Base-by-base conservation (phyloP, 805 yeast species). In the Candida pseudofarinosa region DNA sequence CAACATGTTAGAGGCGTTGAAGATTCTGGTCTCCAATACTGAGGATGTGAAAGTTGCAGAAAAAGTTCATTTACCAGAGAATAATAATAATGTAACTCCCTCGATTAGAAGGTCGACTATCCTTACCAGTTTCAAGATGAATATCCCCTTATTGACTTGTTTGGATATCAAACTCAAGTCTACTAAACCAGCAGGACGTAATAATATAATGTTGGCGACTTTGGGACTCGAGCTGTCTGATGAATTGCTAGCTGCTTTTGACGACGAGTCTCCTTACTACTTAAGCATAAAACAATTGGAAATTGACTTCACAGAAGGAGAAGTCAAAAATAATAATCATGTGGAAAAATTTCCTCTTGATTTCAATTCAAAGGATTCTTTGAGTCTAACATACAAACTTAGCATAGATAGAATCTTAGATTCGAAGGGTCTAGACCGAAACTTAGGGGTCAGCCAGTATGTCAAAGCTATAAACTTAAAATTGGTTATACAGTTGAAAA, bases 221-320 rank as follows among this genome's bases (percentile, higher is more conserved):
- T 55, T 78, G 36, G 76, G 71, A 41, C 56, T 78, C 8, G 80
- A 75, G 44, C 60, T 71, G 2, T 67, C 80, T 1, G 74, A 71
- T 2, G 71, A 59, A 28, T 56, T 76, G 13, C 55, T 52, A 34
- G 49, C 46, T 10, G 40, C 43, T 7, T 38, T 42, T 8, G 46
- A 48, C 16, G 26, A 31, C 15, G 45, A 43, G 19, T 43, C 39
- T 16, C 42, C 49, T 10, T 56, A 53, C 44, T 40, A 28, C 34
- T 56, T 60, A 42, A 50, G 54, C 30, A 59, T 66, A 15, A 33
- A 52, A 31, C 49, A 54, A 33, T 39, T 64, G 15, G 39, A 45
- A 1, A 50, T 63, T 36, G 54, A 51, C n/a, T 60, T 62, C 49
- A 58, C 53, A 41, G 48, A 55, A 35, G 72, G 71, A 4, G 44